Percentiles rank a stretch among this genome's conserved stretches.
Conservation (phyloP, 768 basidiomycete species). For the Pleurotus citrinopileatus region DNA sequence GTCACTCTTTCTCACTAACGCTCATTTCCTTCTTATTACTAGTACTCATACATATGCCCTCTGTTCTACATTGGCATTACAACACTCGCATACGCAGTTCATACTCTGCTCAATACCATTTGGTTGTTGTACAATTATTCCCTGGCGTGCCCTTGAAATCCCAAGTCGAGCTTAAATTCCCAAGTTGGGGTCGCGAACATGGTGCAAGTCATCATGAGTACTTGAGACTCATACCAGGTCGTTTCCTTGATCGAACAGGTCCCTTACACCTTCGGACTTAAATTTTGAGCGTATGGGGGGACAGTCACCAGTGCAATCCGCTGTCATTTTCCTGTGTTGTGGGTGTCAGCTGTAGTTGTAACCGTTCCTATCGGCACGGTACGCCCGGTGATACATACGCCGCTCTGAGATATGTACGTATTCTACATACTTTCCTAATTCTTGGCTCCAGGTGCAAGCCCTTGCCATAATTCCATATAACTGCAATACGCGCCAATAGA, state of each 20-base stretch:
- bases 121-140: constrained; percentile 7
- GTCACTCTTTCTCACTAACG: neutral
- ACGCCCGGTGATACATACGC: too few relatives aligned
- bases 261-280: neutral
- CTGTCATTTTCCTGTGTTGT: neutral
- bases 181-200: neutral
- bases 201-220: neutral
- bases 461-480: too few relatives aligned
- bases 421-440: too few relatives aligned
- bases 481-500: too few relatives aligned
- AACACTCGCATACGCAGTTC: constrained; percentile 3
- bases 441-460: too few relatives aligned
- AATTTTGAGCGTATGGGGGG: too few relatives aligned
- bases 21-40: constrained; percentile 1
- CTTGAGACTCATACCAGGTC: neutral
- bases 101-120: constrained; percentile 10
- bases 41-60: neutral
- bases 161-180: neutral
- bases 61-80: neutral
- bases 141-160: neutral
- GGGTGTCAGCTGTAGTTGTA: too few relatives aligned
- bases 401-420: too few relatives aligned
- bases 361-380: too few relatives aligned
- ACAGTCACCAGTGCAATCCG: neutral
- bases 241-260: constrained; percentile 6